A percentile compares a stretch with the other conserved stretches of the same genome.
Evolutionary conservation across 108 stramenopile genomes (phyloP).

Genomic region (Nannochloropsis salina): DNA sequence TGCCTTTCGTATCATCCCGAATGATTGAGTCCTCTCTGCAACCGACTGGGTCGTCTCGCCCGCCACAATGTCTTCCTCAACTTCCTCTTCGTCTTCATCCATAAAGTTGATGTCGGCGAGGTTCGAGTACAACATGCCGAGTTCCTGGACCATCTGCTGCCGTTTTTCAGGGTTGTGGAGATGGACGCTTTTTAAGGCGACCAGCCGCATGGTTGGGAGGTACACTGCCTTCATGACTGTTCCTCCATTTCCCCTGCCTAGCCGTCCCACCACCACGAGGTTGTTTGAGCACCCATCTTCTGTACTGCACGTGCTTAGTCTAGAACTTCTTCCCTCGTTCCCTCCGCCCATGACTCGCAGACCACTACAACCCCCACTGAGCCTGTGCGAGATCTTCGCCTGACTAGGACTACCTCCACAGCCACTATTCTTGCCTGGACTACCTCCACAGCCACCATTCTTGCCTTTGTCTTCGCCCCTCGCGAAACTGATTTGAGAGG

Average conservation of each 20-base stretch:
- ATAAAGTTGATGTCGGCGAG: constrained; percentile 1
- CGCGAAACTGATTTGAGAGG: too few relatives aligned
- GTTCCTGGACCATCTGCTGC: constrained; percentile 39
- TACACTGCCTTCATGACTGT: constrained; percentile 39
- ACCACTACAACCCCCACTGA: too few relatives aligned
- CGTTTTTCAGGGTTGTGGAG: constrained; percentile 37
- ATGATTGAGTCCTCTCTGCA: neutral
- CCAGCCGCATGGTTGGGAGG: constrained; percentile 25
- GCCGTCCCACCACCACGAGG: constrained; percentile 21
- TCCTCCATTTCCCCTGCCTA: constrained; percentile 42
- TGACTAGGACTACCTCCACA: too few relatives aligned
- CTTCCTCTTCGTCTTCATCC: neutral
- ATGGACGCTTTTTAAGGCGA: constrained; percentile 42
- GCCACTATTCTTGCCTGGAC: too few relatives aligned
- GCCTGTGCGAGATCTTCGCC: too few relatives aligned
- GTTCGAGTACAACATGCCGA: constrained; percentile 35
- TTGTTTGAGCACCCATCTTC: constrained; percentile 2
- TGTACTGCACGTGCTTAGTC: neutral
- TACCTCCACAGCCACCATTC: too few relatives aligned
- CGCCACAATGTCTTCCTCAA: neutral
- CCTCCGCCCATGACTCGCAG: neutral
- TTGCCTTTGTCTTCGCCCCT: too few relatives aligned
- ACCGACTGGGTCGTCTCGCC: too few relatives aligned
- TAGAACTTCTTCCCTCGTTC: neutral
- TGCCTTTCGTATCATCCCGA: neutral